Evolutionary conservation across 306 rosid genomes (phyloP).

Genomic region (Prunus dulcis): DNA sequence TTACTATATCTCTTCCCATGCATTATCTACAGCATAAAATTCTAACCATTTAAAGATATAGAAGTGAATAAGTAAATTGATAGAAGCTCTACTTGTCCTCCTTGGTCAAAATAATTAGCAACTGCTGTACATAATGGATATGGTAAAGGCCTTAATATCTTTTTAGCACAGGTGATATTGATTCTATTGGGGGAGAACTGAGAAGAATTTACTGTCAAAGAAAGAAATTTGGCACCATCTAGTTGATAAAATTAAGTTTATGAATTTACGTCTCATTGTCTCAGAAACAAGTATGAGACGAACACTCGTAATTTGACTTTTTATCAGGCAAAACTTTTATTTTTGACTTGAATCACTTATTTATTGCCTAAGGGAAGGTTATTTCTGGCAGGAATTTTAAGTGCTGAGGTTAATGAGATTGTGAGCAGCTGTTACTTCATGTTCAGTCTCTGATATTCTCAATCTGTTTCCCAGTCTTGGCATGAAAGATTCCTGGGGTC

Average conservation of each 20-base stretch:
- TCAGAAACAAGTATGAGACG: neutral
- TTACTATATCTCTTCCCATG: conserved; percentile 24
- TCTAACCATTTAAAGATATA: neutral
- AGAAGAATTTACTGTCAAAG: neutral
- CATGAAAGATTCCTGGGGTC: conserved; percentile 94
- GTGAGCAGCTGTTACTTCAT: conserved; percentile 4
- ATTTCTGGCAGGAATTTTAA: neutral
- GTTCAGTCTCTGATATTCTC: conserved; percentile 8
- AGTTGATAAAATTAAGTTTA: neutral
- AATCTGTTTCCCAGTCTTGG: conserved; percentile 54
- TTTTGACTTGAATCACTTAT: neutral
- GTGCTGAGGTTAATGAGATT: conserved; percentile 1
- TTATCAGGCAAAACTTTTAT: neutral
- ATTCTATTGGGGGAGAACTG: neutral
- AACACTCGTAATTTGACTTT: neutral
- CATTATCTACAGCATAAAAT: conserved; percentile 8
- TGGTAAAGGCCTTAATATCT: neutral
- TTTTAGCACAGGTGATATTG: neutral
- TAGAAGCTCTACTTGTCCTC: neutral
- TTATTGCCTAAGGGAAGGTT: neutral
- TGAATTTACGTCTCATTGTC: no score
- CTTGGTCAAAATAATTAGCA: neutral
- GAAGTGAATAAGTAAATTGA: neutral
- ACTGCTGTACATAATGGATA: neutral
- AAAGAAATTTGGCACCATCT: neutral